Evolutionary conservation across 2,329 filamentous ascomycete species (phyloP).

Genomic region (Trichothecium roseum): DNA sequence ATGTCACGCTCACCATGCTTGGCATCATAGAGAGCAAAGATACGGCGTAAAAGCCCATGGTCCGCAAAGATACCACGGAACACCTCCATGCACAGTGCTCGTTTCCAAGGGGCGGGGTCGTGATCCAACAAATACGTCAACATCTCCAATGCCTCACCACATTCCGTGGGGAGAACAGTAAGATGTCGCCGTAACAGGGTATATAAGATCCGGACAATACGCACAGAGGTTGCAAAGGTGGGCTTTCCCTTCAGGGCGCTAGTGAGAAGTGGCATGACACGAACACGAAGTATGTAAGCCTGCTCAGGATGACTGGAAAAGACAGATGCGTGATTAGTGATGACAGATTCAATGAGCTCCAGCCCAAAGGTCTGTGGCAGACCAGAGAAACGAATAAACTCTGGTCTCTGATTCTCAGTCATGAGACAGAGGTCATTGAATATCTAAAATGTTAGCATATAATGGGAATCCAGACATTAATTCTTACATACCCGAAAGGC

Average conservation of each 20-base stretch:
- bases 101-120: constrained; percentile 75
- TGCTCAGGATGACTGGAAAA: constrained; percentile 74
- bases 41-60: constrained; percentile 63
- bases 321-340: constrained; percentile 74
- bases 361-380: constrained; percentile 76
- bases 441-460: constrained; percentile 37
- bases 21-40: constrained; percentile 73
- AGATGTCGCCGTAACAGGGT: constrained; percentile 73
- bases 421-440: constrained; percentile 86
- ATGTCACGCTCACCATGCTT: constrained; percentile 63
- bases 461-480: not conserved
- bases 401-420: constrained; percentile 72
- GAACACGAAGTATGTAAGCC: constrained; percentile 62
- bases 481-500: constrained; percentile 55
- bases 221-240: constrained; percentile 72
- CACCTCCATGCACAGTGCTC: constrained; percentile 83
- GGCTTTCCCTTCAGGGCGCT: constrained; percentile 67
- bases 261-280: constrained; percentile 76
- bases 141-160: constrained; percentile 70
- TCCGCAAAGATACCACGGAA: constrained; percentile 81
- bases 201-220: constrained; percentile 73
- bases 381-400: constrained; percentile 69
- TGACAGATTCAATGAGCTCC: constrained; percentile 82
- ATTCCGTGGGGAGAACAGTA: constrained; percentile 63
- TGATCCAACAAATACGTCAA: constrained; percentile 82